Percentiles rank a stretch among this genome's conserved stretches.
Conservation (phyloP, 495 filamentous ascomycete genomes). For the Lepraria neglecta region DNA sequence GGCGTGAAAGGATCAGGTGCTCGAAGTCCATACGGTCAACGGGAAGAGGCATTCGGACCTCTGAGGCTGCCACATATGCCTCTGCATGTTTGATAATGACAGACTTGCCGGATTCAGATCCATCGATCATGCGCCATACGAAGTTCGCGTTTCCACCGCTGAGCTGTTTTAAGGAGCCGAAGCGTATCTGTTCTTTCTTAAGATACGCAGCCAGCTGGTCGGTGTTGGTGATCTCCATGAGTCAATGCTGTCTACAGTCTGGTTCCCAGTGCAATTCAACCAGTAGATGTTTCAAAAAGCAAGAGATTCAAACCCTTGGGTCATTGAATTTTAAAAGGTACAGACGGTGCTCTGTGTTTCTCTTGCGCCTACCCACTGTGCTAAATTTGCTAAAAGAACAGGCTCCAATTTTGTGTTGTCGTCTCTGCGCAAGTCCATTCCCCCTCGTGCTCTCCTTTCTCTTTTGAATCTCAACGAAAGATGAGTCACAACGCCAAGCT, state of each 20-base stretch:
- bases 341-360: too few relatives aligned
- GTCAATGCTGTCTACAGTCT: neutral
- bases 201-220: conserved; percentile 16
- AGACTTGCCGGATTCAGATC: conserved; percentile 10
- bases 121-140: conserved; percentile 29
- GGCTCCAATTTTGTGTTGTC: too few relatives aligned
- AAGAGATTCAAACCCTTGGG: too few relatives aligned
- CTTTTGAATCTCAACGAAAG: too few relatives aligned
- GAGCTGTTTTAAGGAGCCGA: conserved; percentile 20
- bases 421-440: too few relatives aligned
- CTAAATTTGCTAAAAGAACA: too few relatives aligned
- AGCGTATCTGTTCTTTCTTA: neutral
- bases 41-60: conserved; percentile 26
- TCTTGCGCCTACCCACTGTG: too few relatives aligned
- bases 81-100: conserved; percentile 36
- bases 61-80: conserved; percentile 28
- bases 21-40: conserved; percentile 34
- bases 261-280: neutral
- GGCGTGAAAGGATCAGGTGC: conserved; percentile 22
- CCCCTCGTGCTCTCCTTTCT: too few relatives aligned
- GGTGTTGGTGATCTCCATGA: conserved; percentile 14
- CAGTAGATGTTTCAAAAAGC: too few relatives aligned
- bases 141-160: conserved; percentile 34
- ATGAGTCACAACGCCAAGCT: too few relatives aligned
- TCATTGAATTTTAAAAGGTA: too few relatives aligned